These are phyloP conservation scores for Lactifluus rugatus DNA, from an alignment of 768 basidiomycete genomes.

Conservation along the genomic window DNA sequence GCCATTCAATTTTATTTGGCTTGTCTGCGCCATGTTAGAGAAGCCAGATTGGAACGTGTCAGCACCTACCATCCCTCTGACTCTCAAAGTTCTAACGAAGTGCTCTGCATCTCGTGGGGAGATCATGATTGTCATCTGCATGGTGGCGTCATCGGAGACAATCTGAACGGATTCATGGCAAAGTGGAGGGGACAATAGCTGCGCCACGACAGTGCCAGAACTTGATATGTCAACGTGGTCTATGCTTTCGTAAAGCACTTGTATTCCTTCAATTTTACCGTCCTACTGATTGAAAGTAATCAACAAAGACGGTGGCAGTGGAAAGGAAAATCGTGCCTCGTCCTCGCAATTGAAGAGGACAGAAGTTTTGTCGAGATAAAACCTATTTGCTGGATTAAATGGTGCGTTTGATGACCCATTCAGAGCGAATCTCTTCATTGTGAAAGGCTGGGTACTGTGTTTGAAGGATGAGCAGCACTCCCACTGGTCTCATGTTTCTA, in stretches of 20 bases:
- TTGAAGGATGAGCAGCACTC: background rate
- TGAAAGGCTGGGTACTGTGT: constrained; percentile 17
- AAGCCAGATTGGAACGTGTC: background rate
- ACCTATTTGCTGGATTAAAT: constrained; percentile 5
- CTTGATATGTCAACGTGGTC: constrained; percentile 1
- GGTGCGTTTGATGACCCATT: background rate
- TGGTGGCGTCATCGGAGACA: background rate
- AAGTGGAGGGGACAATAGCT: constrained; percentile 1
- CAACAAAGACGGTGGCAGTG: background rate
- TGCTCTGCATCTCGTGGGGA: background rate
- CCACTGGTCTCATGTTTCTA: background rate
- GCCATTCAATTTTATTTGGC: constrained; percentile 10
- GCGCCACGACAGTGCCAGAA: constrained; percentile 3
- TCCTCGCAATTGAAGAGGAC: constrained; percentile 16
- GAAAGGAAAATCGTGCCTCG: constrained; percentile 5
- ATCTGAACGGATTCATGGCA: constrained; percentile 7
- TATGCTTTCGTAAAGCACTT: constrained; percentile 5
- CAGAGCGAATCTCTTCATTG: constrained; percentile 6
- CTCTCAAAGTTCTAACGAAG: constrained; percentile 5
- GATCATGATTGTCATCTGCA: constrained; percentile 2
- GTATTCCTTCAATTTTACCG: constrained; percentile 14
- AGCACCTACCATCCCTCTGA: constrained; percentile 5
- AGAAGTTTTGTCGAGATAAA: constrained; percentile 15
- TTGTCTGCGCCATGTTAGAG: background rate
- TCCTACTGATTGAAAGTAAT: constrained; percentile 2